These are phyloP conservation scores for Knufia petricola DNA, from an alignment of 2,329 filamentous ascomycete species.

Conservation along the genomic window DNA sequence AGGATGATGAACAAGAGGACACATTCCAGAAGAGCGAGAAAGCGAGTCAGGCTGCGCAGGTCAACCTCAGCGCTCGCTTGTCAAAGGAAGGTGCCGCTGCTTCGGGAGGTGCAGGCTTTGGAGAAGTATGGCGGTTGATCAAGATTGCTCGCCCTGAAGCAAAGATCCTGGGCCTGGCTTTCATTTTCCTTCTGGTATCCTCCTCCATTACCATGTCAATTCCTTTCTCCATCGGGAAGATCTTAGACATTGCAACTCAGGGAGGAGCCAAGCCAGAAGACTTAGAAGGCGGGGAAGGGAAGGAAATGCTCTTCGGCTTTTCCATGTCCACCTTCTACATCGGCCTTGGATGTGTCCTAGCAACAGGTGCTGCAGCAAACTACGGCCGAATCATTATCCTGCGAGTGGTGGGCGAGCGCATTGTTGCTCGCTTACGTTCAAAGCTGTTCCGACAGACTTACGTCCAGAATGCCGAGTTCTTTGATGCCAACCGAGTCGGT, in stretches of 20 bases:
- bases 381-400: constrained; percentile 90
- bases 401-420: constrained; percentile 86
- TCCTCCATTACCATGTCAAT: constrained; percentile 93
- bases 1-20: constrained; percentile 40
- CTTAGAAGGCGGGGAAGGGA: constrained; percentile 32
- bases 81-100: constrained; percentile 62
- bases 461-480: constrained; percentile 87
- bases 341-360: constrained; percentile 65
- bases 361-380: constrained; percentile 77
- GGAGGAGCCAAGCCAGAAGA: constrained; percentile 37
- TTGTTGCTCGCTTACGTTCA: constrained; percentile 80
- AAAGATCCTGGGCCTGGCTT: constrained; percentile 66
- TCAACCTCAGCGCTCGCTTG: constrained; percentile 80
- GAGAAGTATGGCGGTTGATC: constrained; percentile 77
- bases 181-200: constrained; percentile 76
- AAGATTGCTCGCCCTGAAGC: constrained; percentile 82
- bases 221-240: constrained; percentile 91
- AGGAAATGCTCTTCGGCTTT: constrained; percentile 66
- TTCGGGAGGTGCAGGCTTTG: constrained; percentile 49
- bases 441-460: constrained; percentile 87
- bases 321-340: constrained; percentile 81
- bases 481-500: constrained; percentile 93
- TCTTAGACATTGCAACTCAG: constrained; percentile 83
- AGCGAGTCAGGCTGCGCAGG: constrained; percentile 73
- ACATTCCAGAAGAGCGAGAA: constrained; percentile 67